Evolutionary conservation across 345 rosid species (phyloP).

Genomic region (Populus davidiana): DNA sequence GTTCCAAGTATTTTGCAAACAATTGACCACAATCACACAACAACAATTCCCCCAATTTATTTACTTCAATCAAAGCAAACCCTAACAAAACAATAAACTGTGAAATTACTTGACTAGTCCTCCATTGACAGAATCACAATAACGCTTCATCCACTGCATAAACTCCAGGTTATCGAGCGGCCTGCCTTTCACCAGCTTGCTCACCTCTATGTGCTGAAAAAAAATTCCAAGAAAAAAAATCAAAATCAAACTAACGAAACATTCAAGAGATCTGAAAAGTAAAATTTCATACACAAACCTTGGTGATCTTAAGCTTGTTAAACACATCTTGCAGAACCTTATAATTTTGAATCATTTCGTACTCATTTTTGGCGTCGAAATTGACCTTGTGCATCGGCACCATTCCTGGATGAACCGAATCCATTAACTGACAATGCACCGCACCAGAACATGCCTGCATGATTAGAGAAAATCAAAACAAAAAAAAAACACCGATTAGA

Average conservation of each 20-base stretch:
- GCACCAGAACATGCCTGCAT: constrained; percentile 86
- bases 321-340: constrained; percentile 96
- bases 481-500: no score
- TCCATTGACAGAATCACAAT: constrained; percentile 82
- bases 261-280: background rate
- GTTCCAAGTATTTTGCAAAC: no score
- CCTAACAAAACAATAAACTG: background rate
- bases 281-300: constrained; percentile 40
- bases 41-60: background rate
- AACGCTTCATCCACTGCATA: constrained; percentile 97
- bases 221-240: background rate
- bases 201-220: constrained; percentile 81
- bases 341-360: constrained; percentile 97
- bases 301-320: constrained; percentile 89
- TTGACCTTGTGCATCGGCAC: constrained; percentile 99
- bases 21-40: no score
- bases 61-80: background rate
- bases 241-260: background rate
- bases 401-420: constrained; percentile 75
- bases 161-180: constrained; percentile 98
- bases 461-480: background rate
- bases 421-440: constrained; percentile 94
- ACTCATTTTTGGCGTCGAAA: constrained; percentile 90
- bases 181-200: constrained; percentile 86
- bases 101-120: constrained; percentile 45